These are phyloP conservation scores for Neurospora sp. DNA, from an alignment of 495 filamentous ascomycete genomes.

Conservation along the genomic window DNA sequence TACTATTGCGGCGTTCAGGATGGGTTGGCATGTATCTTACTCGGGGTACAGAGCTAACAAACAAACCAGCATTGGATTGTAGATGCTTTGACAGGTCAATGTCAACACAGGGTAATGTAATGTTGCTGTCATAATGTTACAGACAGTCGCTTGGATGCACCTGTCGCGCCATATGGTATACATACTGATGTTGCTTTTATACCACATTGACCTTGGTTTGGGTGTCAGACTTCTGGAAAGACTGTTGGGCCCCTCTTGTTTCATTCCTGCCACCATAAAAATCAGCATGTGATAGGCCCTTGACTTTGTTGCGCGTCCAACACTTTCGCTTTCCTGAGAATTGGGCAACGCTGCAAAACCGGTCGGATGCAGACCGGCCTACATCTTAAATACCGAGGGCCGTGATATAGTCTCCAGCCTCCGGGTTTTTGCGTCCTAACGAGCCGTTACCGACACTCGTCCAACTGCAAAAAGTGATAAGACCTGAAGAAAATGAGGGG, in stretches of 20 bases:
- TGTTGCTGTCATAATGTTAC: neutral
- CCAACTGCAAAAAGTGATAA: neutral
- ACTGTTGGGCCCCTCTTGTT: neutral
- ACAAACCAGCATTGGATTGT: too few species aligned
- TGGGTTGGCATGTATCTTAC: too few species aligned
- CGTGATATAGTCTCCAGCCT: neutral
- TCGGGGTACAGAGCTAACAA: too few species aligned
- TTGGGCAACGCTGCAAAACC: neutral
- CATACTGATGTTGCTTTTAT: neutral
- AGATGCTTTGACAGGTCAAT: neutral
- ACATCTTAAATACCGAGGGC: neutral
- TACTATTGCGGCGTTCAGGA: too few species aligned
- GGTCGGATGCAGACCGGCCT: neutral
- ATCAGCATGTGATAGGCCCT: neutral
- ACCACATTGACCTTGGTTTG: neutral
- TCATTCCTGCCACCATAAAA: neutral
- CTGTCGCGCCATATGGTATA: neutral
- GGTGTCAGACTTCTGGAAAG: neutral
- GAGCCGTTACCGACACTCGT: neutral
- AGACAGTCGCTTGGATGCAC: neutral
- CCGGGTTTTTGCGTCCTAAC: neutral
- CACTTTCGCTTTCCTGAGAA: neutral
- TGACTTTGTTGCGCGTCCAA: neutral
- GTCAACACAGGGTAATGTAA: neutral
- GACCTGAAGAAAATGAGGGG: neutral